A percentile compares a stretch with the other conserved stretches of the same genome.
Evolutionary conservation across 192 early-diverging fungal genomes (phyloP).

Genomic region (Backusella mclennaniae): DNA sequence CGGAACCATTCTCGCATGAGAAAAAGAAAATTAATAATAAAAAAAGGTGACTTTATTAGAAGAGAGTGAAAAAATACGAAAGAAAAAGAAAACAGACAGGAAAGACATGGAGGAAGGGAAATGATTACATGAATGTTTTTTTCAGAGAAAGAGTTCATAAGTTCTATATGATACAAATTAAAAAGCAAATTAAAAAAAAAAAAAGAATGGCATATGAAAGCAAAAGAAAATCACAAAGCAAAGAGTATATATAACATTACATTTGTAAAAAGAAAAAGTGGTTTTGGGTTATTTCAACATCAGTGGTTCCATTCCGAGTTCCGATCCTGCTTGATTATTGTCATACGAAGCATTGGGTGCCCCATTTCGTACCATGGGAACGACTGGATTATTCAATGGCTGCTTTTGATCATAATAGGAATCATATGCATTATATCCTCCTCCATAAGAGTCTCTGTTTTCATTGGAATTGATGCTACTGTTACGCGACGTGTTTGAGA

Average conservation of each 20-base stretch:
- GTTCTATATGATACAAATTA: not conserved
- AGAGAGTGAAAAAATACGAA: not conserved
- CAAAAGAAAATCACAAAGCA: not conserved
- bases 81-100: not conserved
- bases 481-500: not conserved
- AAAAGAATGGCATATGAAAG: not conserved
- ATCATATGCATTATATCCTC: not conserved
- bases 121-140: not conserved
- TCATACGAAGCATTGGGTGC: slow-evolving; percentile 8
- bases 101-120: not conserved
- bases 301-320: slow-evolving; percentile 7
- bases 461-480: not conserved
- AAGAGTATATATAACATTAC: not conserved
- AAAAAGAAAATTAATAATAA: not conserved
- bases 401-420: not conserved
- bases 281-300: slow-evolving; percentile 8
- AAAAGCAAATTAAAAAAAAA: not conserved
- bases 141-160: not conserved
- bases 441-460: not conserved
- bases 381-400: not conserved
- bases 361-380: slow-evolving; percentile 14
- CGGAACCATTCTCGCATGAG: not conserved
- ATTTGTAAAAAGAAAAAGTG: not conserved
- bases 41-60: not conserved
- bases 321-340: slow-evolving; percentile 13